phyloP scores from a whole-genome alignment of 352 stramenopile species.

The Pythium coloratum region DNA sequence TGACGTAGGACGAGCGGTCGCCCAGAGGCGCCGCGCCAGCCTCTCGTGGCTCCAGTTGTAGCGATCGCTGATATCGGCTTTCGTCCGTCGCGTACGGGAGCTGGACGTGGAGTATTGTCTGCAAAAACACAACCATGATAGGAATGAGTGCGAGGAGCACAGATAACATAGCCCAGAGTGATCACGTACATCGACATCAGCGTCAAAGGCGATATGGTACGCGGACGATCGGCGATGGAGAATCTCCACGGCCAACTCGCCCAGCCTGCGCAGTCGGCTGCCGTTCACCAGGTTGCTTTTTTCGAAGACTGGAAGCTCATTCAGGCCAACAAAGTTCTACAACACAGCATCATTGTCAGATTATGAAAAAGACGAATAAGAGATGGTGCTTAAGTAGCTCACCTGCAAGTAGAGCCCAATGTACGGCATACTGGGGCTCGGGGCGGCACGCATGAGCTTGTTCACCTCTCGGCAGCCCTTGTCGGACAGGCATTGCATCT shows the following conservation, averaged over 20 bases:
- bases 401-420: slow-evolving; percentile 87
- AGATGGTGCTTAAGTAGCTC: background rate
- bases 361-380: background rate
- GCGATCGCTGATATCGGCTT: slow-evolving; percentile 69
- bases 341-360: background rate
- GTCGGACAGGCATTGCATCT: slow-evolving; percentile 79
- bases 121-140: slow-evolving; percentile 3
- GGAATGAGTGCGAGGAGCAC: background rate
- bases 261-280: slow-evolving; percentile 70
- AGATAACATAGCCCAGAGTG: background rate
- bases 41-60: slow-evolving; percentile 75
- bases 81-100: slow-evolving; percentile 75
- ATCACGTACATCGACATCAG: slow-evolving; percentile 59
- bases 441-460: slow-evolving; percentile 70
- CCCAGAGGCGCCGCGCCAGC: slow-evolving; percentile 61
- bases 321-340: slow-evolving; percentile 77
- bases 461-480: slow-evolving; percentile 88
- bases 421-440: slow-evolving; percentile 84
- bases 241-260: slow-evolving; percentile 77
- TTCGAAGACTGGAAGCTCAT: slow-evolving; percentile 75
- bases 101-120: slow-evolving; percentile 65
- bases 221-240: slow-evolving; percentile 67
- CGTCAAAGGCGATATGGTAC: slow-evolving; percentile 62
- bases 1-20: slow-evolving; percentile 47
- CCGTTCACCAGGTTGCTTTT: slow-evolving; percentile 66